phyloP scores from a whole-genome alignment of 225 moss, liverwort and hornwort genomes.

The Lunularia cruciata region DNA sequence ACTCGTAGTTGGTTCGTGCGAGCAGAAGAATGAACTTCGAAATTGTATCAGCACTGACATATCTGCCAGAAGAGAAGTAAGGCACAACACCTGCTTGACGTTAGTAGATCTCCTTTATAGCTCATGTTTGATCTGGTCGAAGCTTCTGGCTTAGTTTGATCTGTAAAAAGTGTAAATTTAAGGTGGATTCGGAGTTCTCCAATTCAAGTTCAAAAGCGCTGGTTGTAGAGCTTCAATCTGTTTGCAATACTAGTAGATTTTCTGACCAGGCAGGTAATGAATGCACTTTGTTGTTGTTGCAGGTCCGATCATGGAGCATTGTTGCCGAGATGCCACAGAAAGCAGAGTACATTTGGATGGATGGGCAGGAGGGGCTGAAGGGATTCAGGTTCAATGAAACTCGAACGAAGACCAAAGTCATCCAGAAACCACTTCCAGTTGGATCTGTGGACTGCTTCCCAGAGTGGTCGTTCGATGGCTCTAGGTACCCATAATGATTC shows the following conservation, averaged over 20 bases:
- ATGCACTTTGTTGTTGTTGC: constrained; percentile 1
- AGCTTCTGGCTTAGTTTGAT: no score
- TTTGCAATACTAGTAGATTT: no score
- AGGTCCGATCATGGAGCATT: constrained; percentile 41
- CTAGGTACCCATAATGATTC: constrained; percentile 39
- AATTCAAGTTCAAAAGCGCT: no score
- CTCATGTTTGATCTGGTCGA: no score
- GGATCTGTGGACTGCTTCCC: constrained; percentile 60
- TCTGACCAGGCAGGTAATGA: no score
- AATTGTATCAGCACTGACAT: neutral
- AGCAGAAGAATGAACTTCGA: neutral
- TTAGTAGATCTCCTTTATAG: no score
- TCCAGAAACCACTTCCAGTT: constrained; percentile 43
- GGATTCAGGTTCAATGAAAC: constrained; percentile 73
- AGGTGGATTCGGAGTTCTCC: no score
- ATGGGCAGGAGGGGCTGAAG: constrained; percentile 71
- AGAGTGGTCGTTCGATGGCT: constrained; percentile 74
- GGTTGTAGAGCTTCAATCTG: no score
- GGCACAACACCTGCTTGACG: no score
- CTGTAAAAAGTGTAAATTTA: no score
- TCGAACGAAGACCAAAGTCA: constrained; percentile 68
- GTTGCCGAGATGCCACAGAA: constrained; percentile 46
- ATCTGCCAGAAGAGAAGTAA: constrained; percentile 1
- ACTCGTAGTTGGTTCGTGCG: neutral
- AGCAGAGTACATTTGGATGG: constrained; percentile 79